Evolutionary conservation across 129 eudicot genomes (phyloP).

Genomic region (Chrysanthemum makinoi): DNA sequence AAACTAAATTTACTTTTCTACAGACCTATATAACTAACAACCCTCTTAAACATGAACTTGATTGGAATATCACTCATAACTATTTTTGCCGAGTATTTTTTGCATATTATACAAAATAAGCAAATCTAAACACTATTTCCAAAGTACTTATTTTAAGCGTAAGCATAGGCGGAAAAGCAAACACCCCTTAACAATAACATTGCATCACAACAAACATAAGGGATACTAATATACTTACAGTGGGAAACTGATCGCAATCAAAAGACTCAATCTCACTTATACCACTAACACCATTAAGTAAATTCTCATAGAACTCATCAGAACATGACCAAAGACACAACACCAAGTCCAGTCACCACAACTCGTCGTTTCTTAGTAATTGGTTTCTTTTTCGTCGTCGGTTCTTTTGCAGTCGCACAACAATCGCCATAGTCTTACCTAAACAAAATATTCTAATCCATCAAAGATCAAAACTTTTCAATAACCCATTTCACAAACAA

Average conservation of each 20-base stretch:
- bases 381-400: constrained; percentile 23
- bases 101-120: too few relatives aligned
- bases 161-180: too few relatives aligned
- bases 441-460: constrained; percentile 1
- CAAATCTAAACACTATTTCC: too few relatives aligned
- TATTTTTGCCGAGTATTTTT: too few relatives aligned
- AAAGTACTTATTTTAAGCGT: too few relatives aligned
- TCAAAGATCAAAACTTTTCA: constrained; percentile 1
- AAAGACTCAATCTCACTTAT: constrained; percentile 33
- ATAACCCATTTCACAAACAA: not conserved
- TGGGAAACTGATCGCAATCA: constrained; percentile 35
- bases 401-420: constrained; percentile 34
- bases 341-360: constrained; percentile 38
- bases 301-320: constrained; percentile 32
- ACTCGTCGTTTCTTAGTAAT: constrained; percentile 30
- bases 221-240: constrained; percentile 14
- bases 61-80: too few relatives aligned
- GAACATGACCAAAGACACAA: constrained; percentile 34
- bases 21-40: too few relatives aligned
- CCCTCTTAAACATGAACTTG: too few relatives aligned
- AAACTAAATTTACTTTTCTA: too few relatives aligned
- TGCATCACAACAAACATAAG: not conserved
- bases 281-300: constrained; percentile 37
- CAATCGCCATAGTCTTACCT: constrained; percentile 29
- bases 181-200: not conserved